A percentile compares a stretch with the other conserved stretches of the same genome.
Conservation (phyloP, 2,329 filamentous ascomycete genomes). For the Dothistroma septosporum region DNA sequence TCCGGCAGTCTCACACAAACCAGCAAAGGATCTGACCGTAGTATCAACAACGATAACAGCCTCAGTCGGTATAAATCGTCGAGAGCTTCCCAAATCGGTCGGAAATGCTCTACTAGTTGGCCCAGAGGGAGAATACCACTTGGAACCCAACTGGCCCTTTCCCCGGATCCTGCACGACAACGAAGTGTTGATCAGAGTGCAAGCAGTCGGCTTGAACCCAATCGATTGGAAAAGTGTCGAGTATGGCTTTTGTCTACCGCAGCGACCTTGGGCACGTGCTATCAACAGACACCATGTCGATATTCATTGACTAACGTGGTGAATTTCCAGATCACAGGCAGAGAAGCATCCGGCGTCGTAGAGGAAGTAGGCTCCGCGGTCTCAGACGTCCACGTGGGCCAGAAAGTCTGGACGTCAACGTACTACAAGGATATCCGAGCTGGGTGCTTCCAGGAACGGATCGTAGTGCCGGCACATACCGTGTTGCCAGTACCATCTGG, state of each 20-base stretch:
- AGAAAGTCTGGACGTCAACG: not conserved
- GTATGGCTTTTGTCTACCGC: slow-evolving; percentile 42
- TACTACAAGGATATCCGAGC: not conserved
- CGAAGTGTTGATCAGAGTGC: slow-evolving; percentile 36
- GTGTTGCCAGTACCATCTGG: not conserved
- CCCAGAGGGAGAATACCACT: not conserved
- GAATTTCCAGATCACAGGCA: not conserved
- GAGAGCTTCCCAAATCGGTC: not conserved
- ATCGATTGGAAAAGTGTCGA: slow-evolving; percentile 42
- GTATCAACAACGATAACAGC: too few relatives aligned
- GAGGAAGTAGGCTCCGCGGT: not conserved
- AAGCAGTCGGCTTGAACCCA: slow-evolving; percentile 37
- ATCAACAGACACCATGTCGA: not conserved
- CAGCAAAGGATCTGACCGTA: too few relatives aligned
- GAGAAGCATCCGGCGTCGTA: not conserved
- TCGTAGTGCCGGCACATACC: not conserved
- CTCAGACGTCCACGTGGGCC: not conserved
- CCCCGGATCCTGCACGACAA: slow-evolving; percentile 20
- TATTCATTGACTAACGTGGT: not conserved
- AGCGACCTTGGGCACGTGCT: slow-evolving; percentile 31
- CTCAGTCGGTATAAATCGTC: too few relatives aligned
- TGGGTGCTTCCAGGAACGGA: not conserved
- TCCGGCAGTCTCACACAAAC: too few relatives aligned
- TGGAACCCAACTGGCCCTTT: not conserved
- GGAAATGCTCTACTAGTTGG: not conserved